Percentiles rank a stretch among this genome's conserved stretches.
phyloP scores from a whole-genome alignment of 176 grass and related monocot species.

The maize (Zea mays) region Zm-B73-REFERENCE-NAM-5.0 NC_050098.1:9925501-9926000 shows the following conservation, averaged over 20 bases:
- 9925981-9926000: conserved; percentile 2
- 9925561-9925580: conserved; percentile 86
- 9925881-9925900: background rate
- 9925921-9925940: conserved; percentile 3
- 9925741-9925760: background rate
- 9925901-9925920: background rate
- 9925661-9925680: conserved; percentile 16
- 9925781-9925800: background rate
- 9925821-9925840: background rate
- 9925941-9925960: background rate
- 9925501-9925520: conserved; percentile 93
- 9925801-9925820: conserved; percentile 6
- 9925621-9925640: conserved; percentile 50
- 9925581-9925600: conserved; percentile 85
- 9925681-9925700: background rate
- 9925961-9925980: conserved; percentile 19
- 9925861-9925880: background rate
- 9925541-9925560: conserved; percentile 99
- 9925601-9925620: conserved; percentile 85
- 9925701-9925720: conserved; percentile 23
- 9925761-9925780: background rate
- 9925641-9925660: conserved; percentile 65
- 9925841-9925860: background rate
- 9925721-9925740: background rate
- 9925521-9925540: conserved; percentile 92